Evolutionary conservation across 2,329 filamentous ascomycete species (phyloP).

Genomic region (Aspergillus luchuensis): DNA sequence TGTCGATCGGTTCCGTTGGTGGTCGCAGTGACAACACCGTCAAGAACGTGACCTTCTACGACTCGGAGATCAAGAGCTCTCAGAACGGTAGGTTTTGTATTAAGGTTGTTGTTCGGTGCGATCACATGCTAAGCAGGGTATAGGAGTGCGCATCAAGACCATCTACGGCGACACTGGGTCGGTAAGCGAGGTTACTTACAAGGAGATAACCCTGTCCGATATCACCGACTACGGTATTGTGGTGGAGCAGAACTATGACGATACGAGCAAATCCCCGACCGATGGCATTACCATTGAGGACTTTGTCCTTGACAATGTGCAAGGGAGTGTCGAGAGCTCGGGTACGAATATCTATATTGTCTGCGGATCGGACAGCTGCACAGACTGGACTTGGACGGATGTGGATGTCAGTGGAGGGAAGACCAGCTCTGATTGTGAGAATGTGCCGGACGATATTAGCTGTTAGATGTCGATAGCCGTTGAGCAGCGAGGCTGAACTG

Average conservation of each 20-base stretch:
- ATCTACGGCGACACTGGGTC: conserved; percentile 51
- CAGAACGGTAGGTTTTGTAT: conserved; percentile 47
- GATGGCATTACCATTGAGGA: not conserved
- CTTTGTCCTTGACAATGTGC: conserved; percentile 1
- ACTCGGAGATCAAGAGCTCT: conserved; percentile 53
- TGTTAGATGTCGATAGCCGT: conserved; percentile 28
- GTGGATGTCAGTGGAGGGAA: conserved; percentile 57
- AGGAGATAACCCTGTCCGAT: not conserved
- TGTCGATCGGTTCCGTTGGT: conserved; percentile 63
- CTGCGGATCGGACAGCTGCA: conserved; percentile 55
- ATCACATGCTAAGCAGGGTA: not conserved
- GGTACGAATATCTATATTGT: conserved; percentile 9
- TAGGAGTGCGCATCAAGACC: conserved; percentile 58
- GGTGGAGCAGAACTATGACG: conserved; percentile 5
- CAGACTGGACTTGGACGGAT: conserved; percentile 56
- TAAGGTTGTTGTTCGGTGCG: too few relatives aligned
- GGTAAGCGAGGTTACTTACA: conserved; percentile 35
- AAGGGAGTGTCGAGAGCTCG: not conserved
- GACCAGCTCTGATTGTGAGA: conserved; percentile 45
- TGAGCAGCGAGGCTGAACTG: too few relatives aligned
- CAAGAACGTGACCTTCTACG: conserved; percentile 54
- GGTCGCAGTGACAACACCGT: conserved; percentile 59
- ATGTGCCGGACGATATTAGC: conserved; percentile 41
- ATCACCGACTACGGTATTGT: conserved; percentile 4
- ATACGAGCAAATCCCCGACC: not conserved